Evolutionary conservation across 2,329 filamentous ascomycete species (phyloP).

Genomic region (Paracoccidioides brasiliensis): DNA sequence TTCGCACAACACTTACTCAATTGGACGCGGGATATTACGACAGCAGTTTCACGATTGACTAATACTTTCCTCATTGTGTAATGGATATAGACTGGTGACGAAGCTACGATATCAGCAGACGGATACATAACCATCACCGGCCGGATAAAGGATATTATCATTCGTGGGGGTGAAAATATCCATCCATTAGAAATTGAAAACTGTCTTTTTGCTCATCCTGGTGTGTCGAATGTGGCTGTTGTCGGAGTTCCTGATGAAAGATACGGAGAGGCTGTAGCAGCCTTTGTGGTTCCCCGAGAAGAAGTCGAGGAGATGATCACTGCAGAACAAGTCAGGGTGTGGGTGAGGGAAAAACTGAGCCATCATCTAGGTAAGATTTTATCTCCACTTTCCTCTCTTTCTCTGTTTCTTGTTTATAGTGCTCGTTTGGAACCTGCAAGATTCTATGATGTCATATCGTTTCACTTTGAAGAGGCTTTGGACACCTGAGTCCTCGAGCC

Average conservation of each 20-base stretch:
- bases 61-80: background rate
- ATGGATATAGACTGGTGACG: conserved; percentile 61
- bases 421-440: background rate
- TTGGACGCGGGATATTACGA: background rate
- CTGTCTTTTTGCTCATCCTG: conserved; percentile 59
- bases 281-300: conserved; percentile 54
- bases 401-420: background rate
- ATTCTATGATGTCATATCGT: too few relatives aligned
- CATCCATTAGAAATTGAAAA: conserved; percentile 90
- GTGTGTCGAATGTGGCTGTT: conserved; percentile 63
- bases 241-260: conserved; percentile 70
- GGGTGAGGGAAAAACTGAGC: conserved; percentile 57
- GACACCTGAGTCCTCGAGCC: background rate
- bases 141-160: conserved; percentile 89
- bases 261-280: conserved; percentile 77
- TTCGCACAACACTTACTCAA: background rate
- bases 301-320: conserved; percentile 35
- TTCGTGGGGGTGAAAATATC: conserved; percentile 89
- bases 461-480: too few relatives aligned
- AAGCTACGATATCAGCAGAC: conserved; percentile 68
- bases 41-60: background rate
- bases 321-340: conserved; percentile 50
- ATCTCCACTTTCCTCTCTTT: background rate
- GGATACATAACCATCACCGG: conserved; percentile 85
- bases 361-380: conserved; percentile 50